Evolutionary conservation across 148 eudicot genomes (phyloP).

Genomic region (Nepenthes mirabilis): DNA sequence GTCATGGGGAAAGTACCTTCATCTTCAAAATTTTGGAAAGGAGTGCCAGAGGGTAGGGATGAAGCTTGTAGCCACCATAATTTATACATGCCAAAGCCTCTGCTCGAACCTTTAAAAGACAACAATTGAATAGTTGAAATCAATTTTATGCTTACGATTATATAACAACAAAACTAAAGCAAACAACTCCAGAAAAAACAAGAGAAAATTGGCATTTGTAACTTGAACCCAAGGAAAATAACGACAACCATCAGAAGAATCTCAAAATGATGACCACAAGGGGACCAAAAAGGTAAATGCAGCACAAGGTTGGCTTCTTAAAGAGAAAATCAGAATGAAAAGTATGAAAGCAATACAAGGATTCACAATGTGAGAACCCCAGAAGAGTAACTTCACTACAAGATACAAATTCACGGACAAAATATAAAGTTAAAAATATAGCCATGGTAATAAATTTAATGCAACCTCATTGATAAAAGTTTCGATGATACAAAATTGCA

Average conservation of each 20-base stretch:
- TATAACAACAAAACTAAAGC: no score
- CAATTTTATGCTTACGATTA: no score
- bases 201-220: no score
- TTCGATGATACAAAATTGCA: conserved; percentile 65
- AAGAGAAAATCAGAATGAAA: neutral
- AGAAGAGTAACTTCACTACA: neutral
- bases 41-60: conserved; percentile 65
- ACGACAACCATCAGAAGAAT: no score
- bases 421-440: neutral
- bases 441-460: conserved; percentile 2
- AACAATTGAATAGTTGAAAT: neutral
- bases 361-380: no score
- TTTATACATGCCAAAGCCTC: conserved; percentile 60
- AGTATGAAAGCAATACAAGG: no score
- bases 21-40: conserved; percentile 60
- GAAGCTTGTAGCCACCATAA: conserved; percentile 77
- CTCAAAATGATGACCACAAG: no score
- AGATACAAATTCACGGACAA: neutral
- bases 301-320: neutral
- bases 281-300: no score
- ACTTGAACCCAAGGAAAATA: no score
- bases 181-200: no score
- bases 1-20: conserved; percentile 33
- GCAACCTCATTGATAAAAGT: conserved; percentile 59
- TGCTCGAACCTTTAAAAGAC: conserved; percentile 47